Evolutionary conservation across 83 land plant species (phyloP).

Genomic region (Thuja plicata): DNA sequence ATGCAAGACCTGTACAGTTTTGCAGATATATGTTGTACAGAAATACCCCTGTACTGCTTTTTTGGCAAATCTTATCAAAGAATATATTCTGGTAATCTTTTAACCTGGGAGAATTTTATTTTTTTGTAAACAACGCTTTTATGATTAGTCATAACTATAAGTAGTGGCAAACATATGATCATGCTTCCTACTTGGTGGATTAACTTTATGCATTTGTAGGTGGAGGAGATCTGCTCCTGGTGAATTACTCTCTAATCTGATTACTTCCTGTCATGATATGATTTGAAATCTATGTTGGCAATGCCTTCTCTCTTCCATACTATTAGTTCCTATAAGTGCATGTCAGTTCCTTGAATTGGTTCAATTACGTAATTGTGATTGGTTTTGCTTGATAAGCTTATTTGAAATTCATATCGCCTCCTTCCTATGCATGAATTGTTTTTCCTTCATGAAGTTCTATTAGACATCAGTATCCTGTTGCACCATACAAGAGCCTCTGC

Average conservation of each 20-base stretch:
- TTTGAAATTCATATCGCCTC: background rate
- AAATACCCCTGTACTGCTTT: background rate
- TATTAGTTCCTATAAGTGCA: background rate
- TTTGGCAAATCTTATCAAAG: background rate
- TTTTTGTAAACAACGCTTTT: background rate
- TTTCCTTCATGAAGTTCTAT: background rate
- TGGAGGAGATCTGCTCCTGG: background rate
- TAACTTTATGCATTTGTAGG: background rate
- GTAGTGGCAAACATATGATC: background rate
- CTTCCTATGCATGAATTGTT: background rate
- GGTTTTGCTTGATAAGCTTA: background rate
- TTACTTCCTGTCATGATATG: background rate
- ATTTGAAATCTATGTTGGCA: background rate
- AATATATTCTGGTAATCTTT: background rate
- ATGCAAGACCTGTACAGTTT: background rate
- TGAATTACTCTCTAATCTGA: background rate
- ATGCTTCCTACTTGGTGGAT: background rate
- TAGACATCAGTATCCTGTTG: background rate
- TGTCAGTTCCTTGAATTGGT: background rate
- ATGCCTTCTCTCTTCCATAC: background rate
- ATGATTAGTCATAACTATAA: background rate
- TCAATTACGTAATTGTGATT: background rate
- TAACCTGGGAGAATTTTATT: background rate
- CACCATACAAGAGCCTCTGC: background rate
- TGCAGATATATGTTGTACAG: background rate